Conservation (phyloP, 2,329 filamentous ascomycete genomes). For the Lachnellula occidentalis region DNA sequence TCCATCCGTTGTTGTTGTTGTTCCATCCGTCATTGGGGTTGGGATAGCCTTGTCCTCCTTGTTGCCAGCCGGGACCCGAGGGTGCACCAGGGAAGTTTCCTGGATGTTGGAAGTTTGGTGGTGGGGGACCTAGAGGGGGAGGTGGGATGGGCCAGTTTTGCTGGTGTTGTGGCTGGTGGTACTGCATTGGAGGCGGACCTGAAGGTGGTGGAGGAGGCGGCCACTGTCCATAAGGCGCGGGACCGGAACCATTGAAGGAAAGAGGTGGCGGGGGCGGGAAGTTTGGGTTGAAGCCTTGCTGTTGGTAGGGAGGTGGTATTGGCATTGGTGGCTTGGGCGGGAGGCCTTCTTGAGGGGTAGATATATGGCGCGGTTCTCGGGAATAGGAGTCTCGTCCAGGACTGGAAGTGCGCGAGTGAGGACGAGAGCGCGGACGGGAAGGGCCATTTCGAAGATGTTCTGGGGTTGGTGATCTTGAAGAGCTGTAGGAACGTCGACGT, state of each 20-base stretch:
- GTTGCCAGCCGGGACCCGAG: conserved; percentile 21
- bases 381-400: conserved; percentile 8
- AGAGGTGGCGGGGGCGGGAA: conserved; percentile 23
- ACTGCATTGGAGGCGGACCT: conserved; percentile 19
- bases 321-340: conserved; percentile 10
- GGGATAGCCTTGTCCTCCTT: conserved; percentile 20
- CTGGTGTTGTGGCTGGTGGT: conserved; percentile 14
- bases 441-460: conserved; percentile 8
- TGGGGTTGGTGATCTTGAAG: conserved; percentile 26
- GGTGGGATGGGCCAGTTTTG: conserved; percentile 20
- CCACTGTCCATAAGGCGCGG: conserved; percentile 6
- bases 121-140: conserved; percentile 9
- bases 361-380: conserved; percentile 1
- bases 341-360: conserved; percentile 5
- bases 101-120: conserved; percentile 3
- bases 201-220: conserved; percentile 14
- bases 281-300: conserved; percentile 22
- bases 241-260: conserved; percentile 3
- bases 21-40: conserved; percentile 7
- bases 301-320: conserved; percentile 14
- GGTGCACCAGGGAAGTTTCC: conserved; percentile 9
- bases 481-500: conserved; percentile 27
- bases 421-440: conserved; percentile 9
- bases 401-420: conserved; percentile 13
- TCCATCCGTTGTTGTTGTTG: neutral